A percentile compares a stretch with the other conserved stretches of the same genome.
phyloP scores from a whole-genome alignment of 1,284 basidiomycete species.

The Rhodotorula sp. region DNA sequence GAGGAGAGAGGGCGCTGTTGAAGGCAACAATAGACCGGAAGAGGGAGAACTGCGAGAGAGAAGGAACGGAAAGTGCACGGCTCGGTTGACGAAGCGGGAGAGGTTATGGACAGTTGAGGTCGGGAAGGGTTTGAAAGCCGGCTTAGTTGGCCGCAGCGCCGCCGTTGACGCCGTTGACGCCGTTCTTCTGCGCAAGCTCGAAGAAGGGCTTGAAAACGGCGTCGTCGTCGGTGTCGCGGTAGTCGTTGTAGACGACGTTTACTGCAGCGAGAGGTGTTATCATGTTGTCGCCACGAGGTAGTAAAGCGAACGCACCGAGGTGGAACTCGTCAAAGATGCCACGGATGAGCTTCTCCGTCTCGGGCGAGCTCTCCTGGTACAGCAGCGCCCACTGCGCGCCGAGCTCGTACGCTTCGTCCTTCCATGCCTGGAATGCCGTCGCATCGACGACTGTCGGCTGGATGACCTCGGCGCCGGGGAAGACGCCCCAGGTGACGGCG shows the following conservation, averaged over 20 bases:
- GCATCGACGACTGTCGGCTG: constrained; percentile 98
- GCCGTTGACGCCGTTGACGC: background rate
- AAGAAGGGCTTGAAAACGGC: constrained; percentile 86
- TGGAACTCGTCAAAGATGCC: constrained; percentile 44
- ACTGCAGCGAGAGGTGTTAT: constrained; percentile 25
- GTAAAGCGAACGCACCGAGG: constrained; percentile 49
- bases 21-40: constrained; percentile 1
- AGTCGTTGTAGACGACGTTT: constrained; percentile 48
- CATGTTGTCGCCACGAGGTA: too few relatives aligned
- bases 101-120: constrained; percentile 4
- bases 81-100: constrained; percentile 22
- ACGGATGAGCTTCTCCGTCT: constrained; percentile 39
- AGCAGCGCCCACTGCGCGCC: constrained; percentile 47
- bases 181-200: constrained; percentile 33
- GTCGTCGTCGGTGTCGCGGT: constrained; percentile 58
- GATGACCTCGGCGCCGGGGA: constrained; percentile 96
- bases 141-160: constrained; percentile 4
- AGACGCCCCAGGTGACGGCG: constrained; percentile 99
- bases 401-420: constrained; percentile 50
- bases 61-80: background rate
- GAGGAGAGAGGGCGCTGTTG: background rate
- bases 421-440: constrained; percentile 71
- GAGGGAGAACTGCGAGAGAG: background rate
- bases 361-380: constrained; percentile 38
- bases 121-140: background rate